These are phyloP conservation scores for Didymella segeticola DNA, from an alignment of 2,329 filamentous ascomycete species.

Conservation along the genomic window DNA sequence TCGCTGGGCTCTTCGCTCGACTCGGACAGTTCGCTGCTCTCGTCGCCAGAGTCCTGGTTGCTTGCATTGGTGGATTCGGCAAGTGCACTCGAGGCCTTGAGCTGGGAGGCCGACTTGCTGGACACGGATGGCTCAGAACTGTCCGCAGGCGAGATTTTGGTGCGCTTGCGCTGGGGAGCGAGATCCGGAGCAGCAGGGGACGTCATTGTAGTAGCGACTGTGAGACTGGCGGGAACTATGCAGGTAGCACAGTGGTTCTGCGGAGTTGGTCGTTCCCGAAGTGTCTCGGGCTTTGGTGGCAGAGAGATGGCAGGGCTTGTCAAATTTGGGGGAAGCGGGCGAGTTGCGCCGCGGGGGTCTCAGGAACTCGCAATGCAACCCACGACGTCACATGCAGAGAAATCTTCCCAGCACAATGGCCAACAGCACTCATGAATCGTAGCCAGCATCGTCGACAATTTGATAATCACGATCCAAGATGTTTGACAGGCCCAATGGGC, in stretches of 20 bases:
- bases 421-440: background rate
- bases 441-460: background rate
- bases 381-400: constrained; percentile 8
- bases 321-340: constrained; percentile 21
- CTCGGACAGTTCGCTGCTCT: constrained; percentile 41
- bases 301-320: constrained; percentile 14
- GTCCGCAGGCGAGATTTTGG: constrained; percentile 29
- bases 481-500: constrained; percentile 12
- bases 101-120: constrained; percentile 22
- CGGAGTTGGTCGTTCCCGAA: constrained; percentile 14
- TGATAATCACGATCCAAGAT: background rate
- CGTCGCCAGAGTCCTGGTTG: constrained; percentile 30
- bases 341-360: constrained; percentile 16
- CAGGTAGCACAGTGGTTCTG: constrained; percentile 12
- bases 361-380: constrained; percentile 14
- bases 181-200: constrained; percentile 11
- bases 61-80: constrained; percentile 26
- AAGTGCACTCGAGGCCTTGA: constrained; percentile 25
- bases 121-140: constrained; percentile 32
- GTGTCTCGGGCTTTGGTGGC: constrained; percentile 17
- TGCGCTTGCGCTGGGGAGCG: constrained; percentile 33
- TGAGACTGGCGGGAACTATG: background rate
- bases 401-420: background rate
- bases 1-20: constrained; percentile 50
- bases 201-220: constrained; percentile 20